These are phyloP conservation scores for Calycina marina DNA, from an alignment of 2,329 filamentous ascomycete genomes.

Conservation along the genomic window DNA sequence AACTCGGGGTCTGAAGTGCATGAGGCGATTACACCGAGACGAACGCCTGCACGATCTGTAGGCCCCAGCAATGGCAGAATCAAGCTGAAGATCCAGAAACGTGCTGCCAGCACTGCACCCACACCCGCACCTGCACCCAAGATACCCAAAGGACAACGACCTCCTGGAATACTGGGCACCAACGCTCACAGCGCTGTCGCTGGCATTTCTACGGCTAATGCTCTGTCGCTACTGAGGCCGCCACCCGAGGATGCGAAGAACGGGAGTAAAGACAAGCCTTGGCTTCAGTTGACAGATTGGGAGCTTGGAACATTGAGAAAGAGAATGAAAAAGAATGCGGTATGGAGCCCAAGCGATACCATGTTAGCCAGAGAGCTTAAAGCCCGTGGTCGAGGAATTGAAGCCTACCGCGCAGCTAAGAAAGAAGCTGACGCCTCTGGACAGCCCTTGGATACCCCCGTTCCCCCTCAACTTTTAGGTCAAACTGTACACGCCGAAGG, in stretches of 20 bases:
- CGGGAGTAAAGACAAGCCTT: slow-evolving; percentile 45
- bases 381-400: slow-evolving; percentile 49
- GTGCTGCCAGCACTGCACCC: slow-evolving; percentile 12
- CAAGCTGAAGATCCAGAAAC: slow-evolving; percentile 16
- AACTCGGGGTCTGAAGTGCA: slow-evolving; percentile 14
- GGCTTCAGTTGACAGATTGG: slow-evolving; percentile 49
- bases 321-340: slow-evolving; percentile 83
- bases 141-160: slow-evolving; percentile 17
- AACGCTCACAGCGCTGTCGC: slow-evolving; percentile 23
- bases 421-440: slow-evolving; percentile 52
- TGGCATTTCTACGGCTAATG: slow-evolving; percentile 24
- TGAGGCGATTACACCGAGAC: slow-evolving; percentile 22
- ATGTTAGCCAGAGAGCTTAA: slow-evolving; percentile 74
- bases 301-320: slow-evolving; percentile 59
- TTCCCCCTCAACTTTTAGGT: slow-evolving; percentile 21
- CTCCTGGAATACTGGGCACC: slow-evolving; percentile 22
- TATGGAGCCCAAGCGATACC: slow-evolving; percentile 71
- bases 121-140: slow-evolving; percentile 16
- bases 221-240: slow-evolving; percentile 30
- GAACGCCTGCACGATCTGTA: slow-evolving; percentile 12
- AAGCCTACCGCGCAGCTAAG: slow-evolving; percentile 46
- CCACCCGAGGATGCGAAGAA: slow-evolving; percentile 44
- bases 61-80: slow-evolving; percentile 11
- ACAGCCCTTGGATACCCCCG: slow-evolving; percentile 35
- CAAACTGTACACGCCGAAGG: slow-evolving; percentile 39